A percentile compares a stretch with the other conserved stretches of the same genome.
phyloP scores from a whole-genome alignment of 306 rosid genomes.

The Cicer bijugum region DNA sequence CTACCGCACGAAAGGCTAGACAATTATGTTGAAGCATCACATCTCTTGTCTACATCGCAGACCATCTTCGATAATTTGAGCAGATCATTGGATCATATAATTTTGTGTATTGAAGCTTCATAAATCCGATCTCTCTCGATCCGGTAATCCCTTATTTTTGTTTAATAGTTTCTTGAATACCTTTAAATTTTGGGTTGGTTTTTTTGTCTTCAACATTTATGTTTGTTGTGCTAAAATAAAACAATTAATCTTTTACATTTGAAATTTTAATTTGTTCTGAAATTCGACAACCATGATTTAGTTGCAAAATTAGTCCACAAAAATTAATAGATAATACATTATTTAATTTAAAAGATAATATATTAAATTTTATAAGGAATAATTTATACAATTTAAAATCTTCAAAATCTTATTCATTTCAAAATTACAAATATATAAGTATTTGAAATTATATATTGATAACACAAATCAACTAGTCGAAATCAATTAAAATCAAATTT shows the following conservation, averaged over 20 bases:
- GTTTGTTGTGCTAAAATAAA: not conserved
- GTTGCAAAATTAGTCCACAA: not conserved
- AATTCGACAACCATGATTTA: not conserved
- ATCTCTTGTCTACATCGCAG: not conserved
- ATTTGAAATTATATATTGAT: too few species aligned
- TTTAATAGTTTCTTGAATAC: not conserved
- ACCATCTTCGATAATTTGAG: not conserved
- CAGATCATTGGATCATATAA: not conserved
- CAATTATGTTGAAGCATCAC: not conserved
- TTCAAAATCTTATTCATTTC: too few species aligned
- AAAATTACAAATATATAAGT: too few species aligned
- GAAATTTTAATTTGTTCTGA: not conserved
- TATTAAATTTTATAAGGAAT: too few species aligned
- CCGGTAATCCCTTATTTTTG: not conserved
- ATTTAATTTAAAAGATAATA: not conserved
- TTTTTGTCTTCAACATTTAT: not conserved
- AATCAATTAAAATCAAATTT: too few species aligned
- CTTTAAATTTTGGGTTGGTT: not conserved
- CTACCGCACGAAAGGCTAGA: too few species aligned
- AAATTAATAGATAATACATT: not conserved
- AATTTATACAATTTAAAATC: too few species aligned
- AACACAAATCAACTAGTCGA: too few species aligned
- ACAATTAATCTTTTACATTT: not conserved
- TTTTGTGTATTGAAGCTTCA: not conserved
- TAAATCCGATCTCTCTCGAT: not conserved